Evolutionary conservation across 2,329 filamentous ascomycete genomes (phyloP).

Genomic region (Cytospora mali): DNA sequence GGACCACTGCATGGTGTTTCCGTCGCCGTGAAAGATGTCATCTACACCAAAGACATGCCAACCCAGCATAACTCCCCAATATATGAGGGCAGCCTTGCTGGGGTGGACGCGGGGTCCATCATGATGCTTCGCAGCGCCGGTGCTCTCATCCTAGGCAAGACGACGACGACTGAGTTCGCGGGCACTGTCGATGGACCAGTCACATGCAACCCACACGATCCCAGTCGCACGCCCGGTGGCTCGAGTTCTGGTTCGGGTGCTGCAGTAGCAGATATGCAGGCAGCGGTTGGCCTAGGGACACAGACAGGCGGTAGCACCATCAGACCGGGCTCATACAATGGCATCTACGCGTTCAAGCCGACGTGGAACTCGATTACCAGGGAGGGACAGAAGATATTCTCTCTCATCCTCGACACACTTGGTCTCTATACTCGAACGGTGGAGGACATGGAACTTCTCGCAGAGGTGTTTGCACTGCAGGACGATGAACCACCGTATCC

Average conservation of each 20-base stretch:
- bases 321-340: slow-evolving; percentile 66
- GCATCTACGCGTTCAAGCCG: slow-evolving; percentile 66
- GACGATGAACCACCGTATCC: slow-evolving; percentile 47
- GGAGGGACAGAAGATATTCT: slow-evolving; percentile 63
- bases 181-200: slow-evolving; percentile 55
- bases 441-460: slow-evolving; percentile 59
- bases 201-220: slow-evolving; percentile 60
- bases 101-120: slow-evolving; percentile 56
- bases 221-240: slow-evolving; percentile 61
- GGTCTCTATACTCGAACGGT: slow-evolving; percentile 62
- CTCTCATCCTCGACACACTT: slow-evolving; percentile 62
- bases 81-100: slow-evolving; percentile 48
- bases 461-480: slow-evolving; percentile 54
- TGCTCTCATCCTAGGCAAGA: slow-evolving; percentile 61
- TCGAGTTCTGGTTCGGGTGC: slow-evolving; percentile 69
- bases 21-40: slow-evolving; percentile 63
- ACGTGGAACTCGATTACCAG: slow-evolving; percentile 66
- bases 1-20: slow-evolving; percentile 60
- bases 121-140: slow-evolving; percentile 56
- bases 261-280: slow-evolving; percentile 66
- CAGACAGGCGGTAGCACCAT: slow-evolving; percentile 69
- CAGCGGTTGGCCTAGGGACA: slow-evolving; percentile 62
- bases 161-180: slow-evolving; percentile 67
- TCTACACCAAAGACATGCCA: slow-evolving; percentile 62
- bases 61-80: slow-evolving; percentile 59